Evolutionary conservation across 2,329 filamentous ascomycete genomes (phyloP).

Genomic region (Colletotrichum sojae): DNA sequence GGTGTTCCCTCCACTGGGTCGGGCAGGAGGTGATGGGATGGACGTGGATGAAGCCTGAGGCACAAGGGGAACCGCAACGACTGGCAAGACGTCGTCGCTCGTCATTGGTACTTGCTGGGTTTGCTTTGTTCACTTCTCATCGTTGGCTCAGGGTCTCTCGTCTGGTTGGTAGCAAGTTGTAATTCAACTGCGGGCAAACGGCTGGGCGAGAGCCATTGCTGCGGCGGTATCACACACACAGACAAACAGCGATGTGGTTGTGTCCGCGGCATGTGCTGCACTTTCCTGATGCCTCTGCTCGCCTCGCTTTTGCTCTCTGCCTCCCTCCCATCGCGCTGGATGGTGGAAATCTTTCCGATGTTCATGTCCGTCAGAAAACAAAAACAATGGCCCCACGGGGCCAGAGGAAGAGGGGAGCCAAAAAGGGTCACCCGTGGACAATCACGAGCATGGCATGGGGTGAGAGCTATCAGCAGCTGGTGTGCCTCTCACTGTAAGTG

Average conservation of each 20-base stretch:
- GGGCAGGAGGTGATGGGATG: constrained; percentile 22
- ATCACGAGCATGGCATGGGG: constrained; percentile 33
- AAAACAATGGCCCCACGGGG: not conserved
- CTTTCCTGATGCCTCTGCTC: not conserved
- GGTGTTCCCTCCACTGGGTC: constrained; percentile 15
- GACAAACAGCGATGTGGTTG: not conserved
- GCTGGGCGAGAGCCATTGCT: not conserved
- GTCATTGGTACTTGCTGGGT: constrained; percentile 7
- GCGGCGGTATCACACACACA: not conserved
- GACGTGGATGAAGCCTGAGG: constrained; percentile 33
- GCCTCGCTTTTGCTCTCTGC: not conserved
- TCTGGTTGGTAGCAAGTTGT: constrained; percentile 2
- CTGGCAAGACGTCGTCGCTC: constrained; percentile 1
- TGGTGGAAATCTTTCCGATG: constrained; percentile 20
- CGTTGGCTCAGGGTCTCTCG: too few relatives aligned
- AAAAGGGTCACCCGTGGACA: constrained; percentile 21
- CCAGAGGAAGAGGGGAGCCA: constrained; percentile 5
- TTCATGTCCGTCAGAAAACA: constrained; percentile 23
- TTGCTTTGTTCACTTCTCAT: constrained; percentile 1
- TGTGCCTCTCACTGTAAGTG: constrained; percentile 17
- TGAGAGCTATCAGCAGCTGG: not conserved
- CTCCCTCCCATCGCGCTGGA: constrained; percentile 1
- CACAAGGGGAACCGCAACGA: constrained; percentile 13
- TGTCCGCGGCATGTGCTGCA: not conserved
- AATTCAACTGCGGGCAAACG: constrained; percentile 4